Conservation (phyloP, 768 basidiomycete genomes). For the Neoboletus subvelutipes region DNA sequence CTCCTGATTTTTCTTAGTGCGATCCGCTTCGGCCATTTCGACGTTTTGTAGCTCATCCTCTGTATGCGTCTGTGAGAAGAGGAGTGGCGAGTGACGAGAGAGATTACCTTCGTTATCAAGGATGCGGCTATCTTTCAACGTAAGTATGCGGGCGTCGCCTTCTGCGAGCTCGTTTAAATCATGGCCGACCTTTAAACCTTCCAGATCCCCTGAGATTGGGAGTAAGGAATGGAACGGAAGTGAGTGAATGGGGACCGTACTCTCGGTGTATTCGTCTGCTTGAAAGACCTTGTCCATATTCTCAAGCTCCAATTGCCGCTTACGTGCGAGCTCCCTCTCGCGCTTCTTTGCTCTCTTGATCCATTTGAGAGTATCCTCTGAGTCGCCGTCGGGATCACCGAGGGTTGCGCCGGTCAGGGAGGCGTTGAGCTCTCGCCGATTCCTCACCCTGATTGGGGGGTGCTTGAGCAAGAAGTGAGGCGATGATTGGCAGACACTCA, state of each 20-base stretch:
- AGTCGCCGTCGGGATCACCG: constrained; percentile 78
- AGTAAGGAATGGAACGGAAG: neutral
- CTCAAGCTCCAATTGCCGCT: constrained; percentile 80
- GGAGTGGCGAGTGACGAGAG: neutral
- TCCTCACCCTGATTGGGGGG: constrained; percentile 76
- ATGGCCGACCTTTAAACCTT: constrained; percentile 94
- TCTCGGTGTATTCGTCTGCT: constrained; percentile 80
- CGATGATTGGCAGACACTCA: constrained; percentile 50
- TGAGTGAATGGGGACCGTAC: constrained; percentile 43
- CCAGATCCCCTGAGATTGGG: constrained; percentile 68
- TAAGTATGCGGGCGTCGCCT: constrained; percentile 93
- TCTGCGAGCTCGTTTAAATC: constrained; percentile 90
- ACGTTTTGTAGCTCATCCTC: constrained; percentile 98
- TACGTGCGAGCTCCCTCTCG: constrained; percentile 84
- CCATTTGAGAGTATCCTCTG: constrained; percentile 85
- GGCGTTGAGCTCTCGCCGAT: constrained; percentile 88
- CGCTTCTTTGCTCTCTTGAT: constrained; percentile 88
- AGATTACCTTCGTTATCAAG: constrained; percentile 86
- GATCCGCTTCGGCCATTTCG: constrained; percentile 89
- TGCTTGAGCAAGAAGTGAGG: constrained; percentile 39
- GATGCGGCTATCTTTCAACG: constrained; percentile 93
- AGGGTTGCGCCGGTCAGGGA: constrained; percentile 92
- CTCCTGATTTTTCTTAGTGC: constrained; percentile 73
- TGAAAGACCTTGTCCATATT: constrained; percentile 76
- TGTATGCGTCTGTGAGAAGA: constrained; percentile 29